Percentiles rank a stretch among this genome's conserved stretches.
Evolutionary conservation across 108 stramenopile species (phyloP).

Genomic region (Parmales sp.): DNA sequence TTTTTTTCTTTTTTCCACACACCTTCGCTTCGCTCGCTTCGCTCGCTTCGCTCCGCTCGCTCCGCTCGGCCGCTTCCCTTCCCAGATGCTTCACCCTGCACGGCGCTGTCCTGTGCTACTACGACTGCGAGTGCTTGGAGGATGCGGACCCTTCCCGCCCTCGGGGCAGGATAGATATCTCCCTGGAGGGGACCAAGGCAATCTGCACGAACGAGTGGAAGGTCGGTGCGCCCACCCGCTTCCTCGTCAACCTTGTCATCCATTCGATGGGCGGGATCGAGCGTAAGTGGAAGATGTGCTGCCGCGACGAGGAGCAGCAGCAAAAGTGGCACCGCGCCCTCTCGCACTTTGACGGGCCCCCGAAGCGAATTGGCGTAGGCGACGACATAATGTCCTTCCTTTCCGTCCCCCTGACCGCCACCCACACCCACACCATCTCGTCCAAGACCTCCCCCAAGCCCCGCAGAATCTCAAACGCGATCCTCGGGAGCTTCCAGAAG

Average conservation of each 20-base stretch:
- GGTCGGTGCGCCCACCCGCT: background rate
- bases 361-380: background rate
- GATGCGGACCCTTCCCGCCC: constrained; percentile 28
- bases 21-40: background rate
- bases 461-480: too few relatives aligned
- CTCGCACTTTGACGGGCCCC: constrained; percentile 31
- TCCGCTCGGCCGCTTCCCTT: background rate
- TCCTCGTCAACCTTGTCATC: background rate
- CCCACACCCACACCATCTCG: too few relatives aligned
- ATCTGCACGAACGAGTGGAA: background rate
- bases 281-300: constrained; percentile 43
- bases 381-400: background rate
- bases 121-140: constrained; percentile 31
- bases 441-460: too few relatives aligned
- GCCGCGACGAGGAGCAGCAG: constrained; percentile 31
- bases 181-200: constrained; percentile 29
- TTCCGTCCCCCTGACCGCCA: background rate
- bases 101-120: constrained; percentile 35
- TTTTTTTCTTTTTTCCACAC: too few relatives aligned
- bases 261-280: background rate
- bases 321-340: constrained; percentile 38
- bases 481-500: too few relatives aligned
- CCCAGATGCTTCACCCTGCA: constrained; percentile 35
- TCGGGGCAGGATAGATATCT: constrained; percentile 28
- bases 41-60: background rate